These are phyloP conservation scores for Nakaseomyces nivariensis DNA, from an alignment of 1,139 yeast genomes.

Conservation along the genomic window DNA sequence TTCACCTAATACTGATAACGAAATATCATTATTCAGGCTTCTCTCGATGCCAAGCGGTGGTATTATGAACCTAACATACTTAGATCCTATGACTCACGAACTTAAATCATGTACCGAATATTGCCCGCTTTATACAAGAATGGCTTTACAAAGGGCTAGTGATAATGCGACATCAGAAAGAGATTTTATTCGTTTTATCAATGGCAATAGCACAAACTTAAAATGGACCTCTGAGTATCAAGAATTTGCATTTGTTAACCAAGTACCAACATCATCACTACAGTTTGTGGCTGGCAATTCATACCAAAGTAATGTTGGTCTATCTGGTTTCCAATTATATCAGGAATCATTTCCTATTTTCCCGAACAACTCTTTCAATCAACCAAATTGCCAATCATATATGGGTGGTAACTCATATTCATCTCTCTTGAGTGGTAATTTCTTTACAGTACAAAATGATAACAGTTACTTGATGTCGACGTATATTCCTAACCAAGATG, in stretches of 20 bases:
- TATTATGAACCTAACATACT: slow-evolving; percentile 82
- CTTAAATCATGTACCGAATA: slow-evolving; percentile 67
- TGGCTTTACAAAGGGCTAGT: slow-evolving; percentile 20
- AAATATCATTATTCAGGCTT: slow-evolving; percentile 57
- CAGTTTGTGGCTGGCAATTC: slow-evolving; percentile 60
- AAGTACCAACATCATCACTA: slow-evolving; percentile 50
- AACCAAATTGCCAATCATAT: slow-evolving; percentile 44
- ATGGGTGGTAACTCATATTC: slow-evolving; percentile 27
- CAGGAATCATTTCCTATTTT: slow-evolving; percentile 54
- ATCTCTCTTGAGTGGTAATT: slow-evolving; percentile 19
- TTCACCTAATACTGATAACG: slow-evolving; percentile 38
- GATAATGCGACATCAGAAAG: slow-evolving; percentile 12
- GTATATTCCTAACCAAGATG: slow-evolving; percentile 19
- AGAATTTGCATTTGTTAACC: slow-evolving; percentile 74
- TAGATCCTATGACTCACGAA: slow-evolving; percentile 59
- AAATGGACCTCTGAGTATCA: slow-evolving; percentile 46
- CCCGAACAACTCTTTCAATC: slow-evolving; percentile 68
- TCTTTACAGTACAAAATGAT: slow-evolving; percentile 27
- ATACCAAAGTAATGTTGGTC: slow-evolving; percentile 59
- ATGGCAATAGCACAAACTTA: slow-evolving; percentile 25
- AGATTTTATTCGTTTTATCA: slow-evolving; percentile 13
- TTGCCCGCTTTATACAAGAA: slow-evolving; percentile 53
- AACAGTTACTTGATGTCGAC: slow-evolving; percentile 31
- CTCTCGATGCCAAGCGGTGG: slow-evolving; percentile 74
- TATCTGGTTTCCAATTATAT: slow-evolving; percentile 65